phyloP scores from a whole-genome alignment of 148 eudicot genomes.

The Rhododendron ovatum region DNA sequence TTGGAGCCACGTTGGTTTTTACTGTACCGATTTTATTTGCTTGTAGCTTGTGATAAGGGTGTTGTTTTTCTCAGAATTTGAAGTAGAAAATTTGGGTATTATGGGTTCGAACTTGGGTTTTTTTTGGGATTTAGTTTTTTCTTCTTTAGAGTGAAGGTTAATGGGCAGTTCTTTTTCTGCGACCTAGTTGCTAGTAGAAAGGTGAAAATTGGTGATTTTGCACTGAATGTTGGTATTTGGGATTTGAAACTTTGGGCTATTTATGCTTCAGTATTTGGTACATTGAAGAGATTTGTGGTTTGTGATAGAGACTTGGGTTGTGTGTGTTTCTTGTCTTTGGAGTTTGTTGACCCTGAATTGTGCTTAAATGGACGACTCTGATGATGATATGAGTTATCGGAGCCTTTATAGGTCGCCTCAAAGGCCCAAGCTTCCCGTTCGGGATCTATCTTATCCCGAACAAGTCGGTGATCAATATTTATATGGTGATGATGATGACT shows the following conservation, averaged over 20 bases:
- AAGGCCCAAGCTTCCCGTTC: slow-evolving; percentile 28
- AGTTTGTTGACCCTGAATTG: not conserved
- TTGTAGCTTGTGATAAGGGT: not conserved
- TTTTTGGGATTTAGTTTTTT: not conserved
- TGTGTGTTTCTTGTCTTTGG: not conserved
- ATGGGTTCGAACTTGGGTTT: not conserved
- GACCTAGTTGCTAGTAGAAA: not conserved
- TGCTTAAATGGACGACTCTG: slow-evolving; percentile 44
- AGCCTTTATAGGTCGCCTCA: slow-evolving; percentile 29
- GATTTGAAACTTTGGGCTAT: not conserved
- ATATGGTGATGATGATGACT: slow-evolving; percentile 10
- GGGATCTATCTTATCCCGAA: slow-evolving; percentile 17
- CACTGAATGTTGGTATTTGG: not conserved
- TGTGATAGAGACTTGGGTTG: slow-evolving; percentile 3
- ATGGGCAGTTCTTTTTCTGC: not conserved
- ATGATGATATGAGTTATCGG: slow-evolving; percentile 34
- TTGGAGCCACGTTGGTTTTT: not conserved
- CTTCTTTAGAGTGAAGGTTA: not conserved
- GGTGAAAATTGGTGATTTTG: not conserved
- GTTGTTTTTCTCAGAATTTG: slow-evolving; percentile 6
- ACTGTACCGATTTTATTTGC: not conserved
- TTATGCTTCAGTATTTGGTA: not conserved
- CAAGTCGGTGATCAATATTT: slow-evolving; percentile 7
- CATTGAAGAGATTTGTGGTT: not conserved
- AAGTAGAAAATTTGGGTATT: not conserved